Conservation (phyloP, 2,329 filamentous ascomycete species). For the Epichloe coenophiala region DNA sequence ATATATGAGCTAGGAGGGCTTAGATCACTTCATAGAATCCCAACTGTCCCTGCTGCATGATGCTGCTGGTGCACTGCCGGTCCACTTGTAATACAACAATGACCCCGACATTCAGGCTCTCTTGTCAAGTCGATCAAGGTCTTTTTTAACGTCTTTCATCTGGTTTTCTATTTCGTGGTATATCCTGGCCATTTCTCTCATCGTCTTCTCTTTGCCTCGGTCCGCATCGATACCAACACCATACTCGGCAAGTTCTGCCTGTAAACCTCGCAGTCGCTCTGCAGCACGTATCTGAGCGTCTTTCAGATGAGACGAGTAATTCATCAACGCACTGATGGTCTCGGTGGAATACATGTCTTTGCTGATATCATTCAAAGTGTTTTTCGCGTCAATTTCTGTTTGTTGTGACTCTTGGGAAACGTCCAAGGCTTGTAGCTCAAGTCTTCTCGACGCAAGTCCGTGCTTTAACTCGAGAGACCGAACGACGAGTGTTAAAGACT, state of each 20-base stretch:
- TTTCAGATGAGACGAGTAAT: conserved; percentile 34
- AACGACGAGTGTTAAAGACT: conserved; percentile 29
- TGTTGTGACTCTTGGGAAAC: conserved; percentile 29
- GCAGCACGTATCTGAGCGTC: conserved; percentile 32
- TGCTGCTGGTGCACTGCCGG: neutral
- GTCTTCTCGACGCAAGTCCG: conserved; percentile 33
- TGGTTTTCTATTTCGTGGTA: conserved; percentile 36
- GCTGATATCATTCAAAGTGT: conserved; percentile 20
- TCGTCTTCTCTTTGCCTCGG: conserved; percentile 30
- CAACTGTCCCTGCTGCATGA: neutral
- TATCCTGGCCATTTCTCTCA: conserved; percentile 40
- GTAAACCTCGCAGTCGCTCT: conserved; percentile 28
- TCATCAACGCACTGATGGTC: conserved; percentile 26
- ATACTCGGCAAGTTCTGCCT: conserved; percentile 34
- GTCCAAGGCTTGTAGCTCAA: conserved; percentile 36
- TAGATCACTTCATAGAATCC: neutral
- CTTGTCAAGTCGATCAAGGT: conserved; percentile 25
- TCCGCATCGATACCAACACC: conserved; percentile 27
- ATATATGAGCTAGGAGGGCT: neutral
- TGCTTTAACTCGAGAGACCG: conserved; percentile 41
- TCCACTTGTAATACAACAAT: neutral
- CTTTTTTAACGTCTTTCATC: conserved; percentile 33
- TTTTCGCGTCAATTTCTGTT: conserved; percentile 24
- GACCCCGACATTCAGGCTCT: neutral
- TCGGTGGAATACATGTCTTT: conserved; percentile 33